Evolutionary conservation across 139 green algal genomes (phyloP).

Genomic region (Coelastrella sp.): DNA sequence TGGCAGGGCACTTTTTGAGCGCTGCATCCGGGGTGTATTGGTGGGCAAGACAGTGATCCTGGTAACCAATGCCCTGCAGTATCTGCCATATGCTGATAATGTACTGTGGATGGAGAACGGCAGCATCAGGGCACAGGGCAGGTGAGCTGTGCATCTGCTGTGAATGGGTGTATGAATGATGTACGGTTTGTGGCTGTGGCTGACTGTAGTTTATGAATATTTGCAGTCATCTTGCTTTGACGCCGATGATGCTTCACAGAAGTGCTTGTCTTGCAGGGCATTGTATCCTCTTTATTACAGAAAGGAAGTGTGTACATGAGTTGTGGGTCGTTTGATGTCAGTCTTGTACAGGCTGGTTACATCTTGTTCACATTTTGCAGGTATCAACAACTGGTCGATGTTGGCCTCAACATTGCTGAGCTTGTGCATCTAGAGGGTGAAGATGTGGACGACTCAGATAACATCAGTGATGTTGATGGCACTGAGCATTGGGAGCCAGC

Average conservation of each 20-base stretch:
- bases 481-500: constrained; percentile 1
- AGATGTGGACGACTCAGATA: constrained; percentile 39
- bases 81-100: constrained; percentile 77
- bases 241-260: too few relatives aligned
- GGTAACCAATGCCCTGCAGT: constrained; percentile 93
- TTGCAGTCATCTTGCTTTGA: too few relatives aligned
- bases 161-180: background rate
- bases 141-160: too few relatives aligned
- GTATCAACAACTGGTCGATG: constrained; percentile 74
- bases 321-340: background rate
- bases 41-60: constrained; percentile 79
- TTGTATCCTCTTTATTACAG: too few relatives aligned
- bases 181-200: background rate
- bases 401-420: constrained; percentile 66
- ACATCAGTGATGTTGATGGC: background rate
- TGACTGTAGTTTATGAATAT: too few relatives aligned
- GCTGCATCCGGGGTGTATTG: constrained; percentile 72
- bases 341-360: background rate
- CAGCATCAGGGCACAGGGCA: constrained; percentile 51
- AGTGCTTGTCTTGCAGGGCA: too few relatives aligned
- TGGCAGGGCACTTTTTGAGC: constrained; percentile 85
- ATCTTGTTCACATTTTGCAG: constrained; percentile 22
- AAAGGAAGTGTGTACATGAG: too few relatives aligned
- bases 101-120: constrained; percentile 83
- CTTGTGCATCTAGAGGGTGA: constrained; percentile 65